Evolutionary conservation across 192 early-diverging fungal species (phyloP), one percentile per base, ranked within the genome.

Genomic region (Dispira parvispora): DNA sequence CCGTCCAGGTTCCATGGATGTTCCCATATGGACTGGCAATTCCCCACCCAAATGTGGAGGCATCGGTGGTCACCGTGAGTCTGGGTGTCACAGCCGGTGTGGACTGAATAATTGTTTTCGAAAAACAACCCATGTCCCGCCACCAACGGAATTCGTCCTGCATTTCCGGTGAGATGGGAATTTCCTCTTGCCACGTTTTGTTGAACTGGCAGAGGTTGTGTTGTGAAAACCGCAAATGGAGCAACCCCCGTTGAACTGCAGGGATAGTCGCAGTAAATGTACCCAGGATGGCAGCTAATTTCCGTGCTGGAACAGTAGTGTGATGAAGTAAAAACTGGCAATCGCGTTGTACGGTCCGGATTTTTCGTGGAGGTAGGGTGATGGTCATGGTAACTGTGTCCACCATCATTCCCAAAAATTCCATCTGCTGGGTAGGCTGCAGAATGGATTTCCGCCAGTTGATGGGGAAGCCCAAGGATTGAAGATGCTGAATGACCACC

Each of bases 391-490:
- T n/a, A 16, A 21, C n/a, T 11, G 52, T 54, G 21, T 54, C 20
- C 10, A 54, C 21, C 12, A 23, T 54, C 11, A 54, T 13, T 23
- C 52, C 52, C 52, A 54, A 25, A 25, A 13, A 54, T 10, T 54
- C 52, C 52, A 54, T 54, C 9, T 20, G 20, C 52, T 20, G 52
- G 9, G 52, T 13, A 9, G 52, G 52, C 10, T 16, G 16, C 20
- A 54, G 52, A 13, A 54, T 54, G 11, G 11, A 54, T 20, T 54
- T 54, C 52, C 25, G 16, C 11, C 11, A 13, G 20, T 54, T 54
- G 52, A 54, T 54, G 25, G 20, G 52, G 20, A 54, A 54, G 10
- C 52, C 52, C 9, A 54, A 25, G 52, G 11, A 10, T 54, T 54
- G 52, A 11, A 54, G 52, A 20, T 54, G 21, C 10, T 9, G 10